phyloP scores from a whole-genome alignment of 352 stramenopile genomes.

The Pythium brachiatum region DNA sequence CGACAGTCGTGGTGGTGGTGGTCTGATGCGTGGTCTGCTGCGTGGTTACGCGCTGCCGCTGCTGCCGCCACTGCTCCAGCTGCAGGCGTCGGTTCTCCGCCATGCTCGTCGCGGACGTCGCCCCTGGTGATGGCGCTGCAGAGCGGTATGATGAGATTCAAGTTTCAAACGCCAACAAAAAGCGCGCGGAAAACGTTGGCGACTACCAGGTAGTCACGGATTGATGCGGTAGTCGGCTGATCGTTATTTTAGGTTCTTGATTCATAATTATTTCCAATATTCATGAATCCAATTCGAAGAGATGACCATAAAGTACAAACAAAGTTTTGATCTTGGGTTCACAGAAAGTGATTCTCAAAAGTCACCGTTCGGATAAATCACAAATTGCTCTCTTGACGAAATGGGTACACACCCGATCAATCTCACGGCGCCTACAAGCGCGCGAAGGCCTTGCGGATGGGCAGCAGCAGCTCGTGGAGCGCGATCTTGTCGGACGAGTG shows the following conservation, averaged over 20 bases:
- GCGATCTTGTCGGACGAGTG: conserved; percentile 56
- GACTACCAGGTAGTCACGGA: conserved; percentile 19
- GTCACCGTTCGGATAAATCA: neutral
- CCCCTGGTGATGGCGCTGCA: neutral
- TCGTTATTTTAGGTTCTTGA: no score
- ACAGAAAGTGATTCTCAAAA: neutral
- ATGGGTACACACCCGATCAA: neutral
- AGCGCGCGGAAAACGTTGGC: neutral
- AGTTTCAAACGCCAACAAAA: conserved; percentile 17
- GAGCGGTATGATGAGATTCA: conserved; percentile 7
- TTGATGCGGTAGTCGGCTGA: neutral
- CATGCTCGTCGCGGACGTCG: conserved; percentile 25
- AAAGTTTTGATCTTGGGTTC: neutral
- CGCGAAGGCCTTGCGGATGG: conserved; percentile 45
- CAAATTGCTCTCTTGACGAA: neutral
- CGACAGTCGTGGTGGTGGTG: conserved; percentile 15
- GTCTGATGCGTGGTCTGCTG: neutral
- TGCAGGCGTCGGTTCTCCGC: conserved; percentile 51
- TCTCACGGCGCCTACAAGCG: conserved; percentile 9
- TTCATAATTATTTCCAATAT: no score
- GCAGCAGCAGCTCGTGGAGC: conserved; percentile 54
- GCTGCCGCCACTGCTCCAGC: conserved; percentile 63
- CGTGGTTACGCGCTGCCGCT: conserved; percentile 32
- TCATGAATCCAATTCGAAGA: no score
- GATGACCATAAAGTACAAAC: no score